These are phyloP conservation scores for Chlorella vulgaris DNA, from an alignment of 139 green algal genomes.

Conservation along the genomic window DNA sequence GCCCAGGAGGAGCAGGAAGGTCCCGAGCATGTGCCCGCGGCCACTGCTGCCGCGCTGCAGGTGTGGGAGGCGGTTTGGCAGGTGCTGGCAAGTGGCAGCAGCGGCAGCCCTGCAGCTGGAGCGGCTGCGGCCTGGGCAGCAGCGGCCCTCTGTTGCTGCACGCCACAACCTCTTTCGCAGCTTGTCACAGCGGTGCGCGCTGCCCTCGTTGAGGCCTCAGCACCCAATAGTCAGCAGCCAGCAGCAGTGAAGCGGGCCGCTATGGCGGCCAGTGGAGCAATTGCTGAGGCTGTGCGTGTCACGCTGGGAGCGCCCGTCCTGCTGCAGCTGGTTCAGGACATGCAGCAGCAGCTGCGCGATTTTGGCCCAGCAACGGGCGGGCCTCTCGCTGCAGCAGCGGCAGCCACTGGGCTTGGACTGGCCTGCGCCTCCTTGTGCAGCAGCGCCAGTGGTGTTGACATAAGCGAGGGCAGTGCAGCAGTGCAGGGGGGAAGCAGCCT, in stretches of 20 bases:
- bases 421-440: not conserved
- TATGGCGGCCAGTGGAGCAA: not conserved
- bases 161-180: slow-evolving; percentile 4
- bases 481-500: not conserved
- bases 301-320: not conserved
- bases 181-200: slow-evolving; percentile 23
- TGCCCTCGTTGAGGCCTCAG: not conserved
- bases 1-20: not conserved
- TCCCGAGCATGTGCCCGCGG: not conserved
- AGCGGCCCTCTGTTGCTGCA: slow-evolving; percentile 6
- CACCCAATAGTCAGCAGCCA: not conserved
- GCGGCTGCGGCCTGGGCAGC: slow-evolving; percentile 27
- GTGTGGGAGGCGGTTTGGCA: slow-evolving; percentile 11
- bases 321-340: not conserved
- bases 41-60: not conserved
- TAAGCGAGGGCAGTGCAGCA: not conserved
- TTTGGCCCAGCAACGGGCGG: too few relatives aligned
- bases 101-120: not conserved
- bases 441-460: too few relatives aligned
- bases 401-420: not conserved
- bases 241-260: slow-evolving; percentile 15
- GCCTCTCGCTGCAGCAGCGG: not conserved
- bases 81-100: not conserved
- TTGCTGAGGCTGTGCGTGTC: not conserved
- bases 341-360: not conserved